Conservation (phyloP, 1,284 basidiomycete species). For the Ganoderma meredithae region DNA sequence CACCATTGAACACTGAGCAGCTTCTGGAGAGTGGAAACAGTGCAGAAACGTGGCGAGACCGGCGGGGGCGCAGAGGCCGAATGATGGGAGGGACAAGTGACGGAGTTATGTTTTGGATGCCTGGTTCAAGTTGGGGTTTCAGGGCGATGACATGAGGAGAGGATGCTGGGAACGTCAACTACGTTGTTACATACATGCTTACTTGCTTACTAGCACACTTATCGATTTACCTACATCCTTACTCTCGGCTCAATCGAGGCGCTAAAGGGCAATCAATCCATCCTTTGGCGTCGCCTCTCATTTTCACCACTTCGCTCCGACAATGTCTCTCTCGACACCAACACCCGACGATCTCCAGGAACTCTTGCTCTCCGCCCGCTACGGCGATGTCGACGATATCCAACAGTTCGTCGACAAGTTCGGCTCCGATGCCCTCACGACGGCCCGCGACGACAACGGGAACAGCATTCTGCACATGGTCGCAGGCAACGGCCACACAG, state of each 20-base stretch:
- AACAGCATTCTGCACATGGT: constrained; percentile 88
- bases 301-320: background rate
- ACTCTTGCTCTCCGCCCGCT: constrained; percentile 82
- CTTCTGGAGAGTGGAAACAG: too few species aligned
- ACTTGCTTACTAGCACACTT: too few species aligned
- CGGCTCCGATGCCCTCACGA: constrained; percentile 59
- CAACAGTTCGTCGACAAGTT: constrained; percentile 68
- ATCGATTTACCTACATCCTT: too few species aligned
- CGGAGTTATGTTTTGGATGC: background rate
- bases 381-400: constrained; percentile 85
- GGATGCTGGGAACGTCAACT: background rate
- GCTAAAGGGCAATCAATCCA: too few species aligned
- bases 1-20: background rate
- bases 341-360: constrained; percentile 76
- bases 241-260: too few species aligned
- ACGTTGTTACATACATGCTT: background rate
- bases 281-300: background rate
- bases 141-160: background rate
- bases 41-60: background rate
- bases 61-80: background rate
- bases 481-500: constrained; percentile 85
- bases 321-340: constrained; percentile 41
- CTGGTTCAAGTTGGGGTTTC: background rate
- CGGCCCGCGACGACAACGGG: constrained; percentile 74
- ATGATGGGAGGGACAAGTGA: background rate